phyloP scores from a whole-genome alignment of 805 yeast genomes.

The Candida multigemmis region DNA sequence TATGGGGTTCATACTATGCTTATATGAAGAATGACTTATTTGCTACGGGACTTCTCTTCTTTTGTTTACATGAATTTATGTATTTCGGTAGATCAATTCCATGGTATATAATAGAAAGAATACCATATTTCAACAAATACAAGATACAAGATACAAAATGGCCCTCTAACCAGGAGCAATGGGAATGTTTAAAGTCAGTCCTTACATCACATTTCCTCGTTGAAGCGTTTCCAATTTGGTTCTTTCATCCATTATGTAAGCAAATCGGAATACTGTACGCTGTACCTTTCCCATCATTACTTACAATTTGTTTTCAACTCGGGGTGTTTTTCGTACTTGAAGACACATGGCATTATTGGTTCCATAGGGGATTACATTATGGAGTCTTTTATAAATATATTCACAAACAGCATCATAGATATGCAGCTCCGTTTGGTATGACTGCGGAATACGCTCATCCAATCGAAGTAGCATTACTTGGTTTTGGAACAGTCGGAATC shows the following conservation, averaged over 20 bases:
- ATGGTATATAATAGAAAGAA: conserved; percentile 46
- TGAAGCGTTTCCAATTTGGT: conserved; percentile 56
- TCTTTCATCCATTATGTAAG: conserved; percentile 49
- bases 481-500: conserved; percentile 53
- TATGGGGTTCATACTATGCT: conserved; percentile 50
- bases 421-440: conserved; percentile 56
- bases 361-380: conserved; percentile 46
- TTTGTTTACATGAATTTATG: conserved; percentile 45
- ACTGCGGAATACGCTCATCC: conserved; percentile 60
- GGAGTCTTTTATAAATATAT: conserved; percentile 49
- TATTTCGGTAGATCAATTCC: conserved; percentile 54
- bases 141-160: conserved; percentile 46
- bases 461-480: conserved; percentile 46
- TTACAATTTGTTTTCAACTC: conserved; percentile 35
- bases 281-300: conserved; percentile 45
- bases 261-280: conserved; percentile 37
- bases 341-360: conserved; percentile 56
- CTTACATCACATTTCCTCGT: conserved; percentile 47
- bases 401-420: conserved; percentile 53
- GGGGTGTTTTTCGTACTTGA: conserved; percentile 43
- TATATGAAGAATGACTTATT: conserved; percentile 46
- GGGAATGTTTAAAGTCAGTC: conserved; percentile 55
- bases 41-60: conserved; percentile 51
- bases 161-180: conserved; percentile 48
- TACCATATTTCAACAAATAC: conserved; percentile 42